phyloP scores from a whole-genome alignment of 2,329 filamentous ascomycete species.

The Cadophora malorum region DNA sequence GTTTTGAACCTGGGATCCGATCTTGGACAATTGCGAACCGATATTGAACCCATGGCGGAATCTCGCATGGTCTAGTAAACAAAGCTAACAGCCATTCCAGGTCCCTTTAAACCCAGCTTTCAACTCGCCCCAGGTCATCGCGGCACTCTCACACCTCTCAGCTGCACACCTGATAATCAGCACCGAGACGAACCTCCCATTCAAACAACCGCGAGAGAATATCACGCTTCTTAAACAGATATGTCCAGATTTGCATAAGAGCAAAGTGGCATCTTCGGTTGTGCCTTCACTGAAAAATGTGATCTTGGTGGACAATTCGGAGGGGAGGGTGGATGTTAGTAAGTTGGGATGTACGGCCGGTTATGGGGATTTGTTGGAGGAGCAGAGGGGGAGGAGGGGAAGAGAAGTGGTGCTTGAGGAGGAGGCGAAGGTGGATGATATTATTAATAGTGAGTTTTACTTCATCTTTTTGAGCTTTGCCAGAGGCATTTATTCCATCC shows the following conservation, averaged over 20 bases:
- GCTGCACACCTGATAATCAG: constrained; percentile 80
- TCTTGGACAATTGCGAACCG: too few relatives aligned
- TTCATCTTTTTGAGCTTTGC: background rate
- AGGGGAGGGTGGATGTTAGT: constrained; percentile 12
- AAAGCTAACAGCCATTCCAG: constrained; percentile 45
- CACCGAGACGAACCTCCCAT: constrained; percentile 85
- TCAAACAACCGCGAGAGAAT: constrained; percentile 67
- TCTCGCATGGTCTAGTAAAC: too few relatives aligned
- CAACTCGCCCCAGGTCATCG: constrained; percentile 76
- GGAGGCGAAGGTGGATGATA: constrained; percentile 66
- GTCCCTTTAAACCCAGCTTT: constrained; percentile 94
- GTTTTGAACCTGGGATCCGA: too few relatives aligned
- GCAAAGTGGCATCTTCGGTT: constrained; percentile 50
- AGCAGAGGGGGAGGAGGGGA: constrained; percentile 39
- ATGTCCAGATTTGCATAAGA: constrained; percentile 50
- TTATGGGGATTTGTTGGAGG: constrained; percentile 44
- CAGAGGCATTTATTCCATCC: background rate
- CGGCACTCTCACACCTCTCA: constrained; percentile 78
- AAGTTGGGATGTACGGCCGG: background rate
- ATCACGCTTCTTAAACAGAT: constrained; percentile 61
- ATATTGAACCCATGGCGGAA: background rate
- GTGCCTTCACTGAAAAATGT: constrained; percentile 75
- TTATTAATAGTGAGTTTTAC: constrained; percentile 80
- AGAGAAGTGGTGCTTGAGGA: constrained; percentile 51
- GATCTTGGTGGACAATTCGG: constrained; percentile 80